Evolutionary conservation across 768 basidiomycete genomes (phyloP).

Genomic region (Boletus tomentosulus): DNA sequence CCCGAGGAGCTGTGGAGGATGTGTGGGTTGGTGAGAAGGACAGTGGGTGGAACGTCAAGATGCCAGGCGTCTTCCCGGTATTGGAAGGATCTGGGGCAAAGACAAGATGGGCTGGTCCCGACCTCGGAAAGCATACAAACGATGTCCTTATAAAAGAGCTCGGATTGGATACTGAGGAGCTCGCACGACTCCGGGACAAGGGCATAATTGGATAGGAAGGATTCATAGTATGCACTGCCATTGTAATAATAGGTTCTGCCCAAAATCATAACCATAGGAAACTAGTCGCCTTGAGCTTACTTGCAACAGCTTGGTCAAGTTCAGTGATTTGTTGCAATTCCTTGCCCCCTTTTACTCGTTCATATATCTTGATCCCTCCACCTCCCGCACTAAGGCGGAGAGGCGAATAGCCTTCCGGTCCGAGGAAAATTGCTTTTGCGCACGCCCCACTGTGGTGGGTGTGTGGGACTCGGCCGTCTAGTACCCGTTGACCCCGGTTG

Average conservation of each 20-base stretch:
- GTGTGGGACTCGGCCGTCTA: too few species aligned
- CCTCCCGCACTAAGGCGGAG: constrained; percentile 47
- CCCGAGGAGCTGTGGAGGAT: constrained; percentile 54
- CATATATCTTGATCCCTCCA: constrained; percentile 68
- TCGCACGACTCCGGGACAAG: constrained; percentile 37
- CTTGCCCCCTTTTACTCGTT: constrained; percentile 57
- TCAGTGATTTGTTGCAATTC: constrained; percentile 50
- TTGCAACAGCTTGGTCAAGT: constrained; percentile 33
- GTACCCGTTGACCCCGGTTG: too few species aligned
- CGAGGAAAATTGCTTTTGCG: too few species aligned
- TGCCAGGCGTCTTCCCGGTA: constrained; percentile 61
- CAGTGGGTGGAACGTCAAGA: constrained; percentile 60
- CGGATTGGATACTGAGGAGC: constrained; percentile 34
- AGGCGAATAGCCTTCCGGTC: too few species aligned
- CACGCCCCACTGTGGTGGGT: too few species aligned
- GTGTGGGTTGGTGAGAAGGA: constrained; percentile 45
- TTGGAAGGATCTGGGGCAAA: constrained; percentile 54
- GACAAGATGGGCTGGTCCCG: constrained; percentile 67
- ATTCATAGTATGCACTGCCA: too few species aligned
- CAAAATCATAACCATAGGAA: constrained; percentile 35
- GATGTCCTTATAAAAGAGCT: constrained; percentile 44
- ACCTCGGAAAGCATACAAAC: constrained; percentile 58
- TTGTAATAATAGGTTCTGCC: background rate
- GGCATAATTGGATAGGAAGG: constrained; percentile 36
- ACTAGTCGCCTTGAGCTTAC: constrained; percentile 32